These are phyloP conservation scores for Pinus tabuliformis DNA, from an alignment of 75 land plant genomes.

Conservation along the genomic window DNA sequence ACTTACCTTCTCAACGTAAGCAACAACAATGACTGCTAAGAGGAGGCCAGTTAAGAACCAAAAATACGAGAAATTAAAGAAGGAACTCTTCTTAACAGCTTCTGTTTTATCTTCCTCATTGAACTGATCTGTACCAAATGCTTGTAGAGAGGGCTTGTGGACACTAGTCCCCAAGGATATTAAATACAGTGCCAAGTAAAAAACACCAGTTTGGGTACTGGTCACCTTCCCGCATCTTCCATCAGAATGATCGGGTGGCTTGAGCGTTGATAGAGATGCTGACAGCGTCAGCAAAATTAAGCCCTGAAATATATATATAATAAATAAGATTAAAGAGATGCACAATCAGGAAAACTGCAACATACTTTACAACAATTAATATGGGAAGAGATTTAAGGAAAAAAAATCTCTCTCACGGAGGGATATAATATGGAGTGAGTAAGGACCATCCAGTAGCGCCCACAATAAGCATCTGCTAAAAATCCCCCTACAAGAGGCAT, in stretches of 20 bases:
- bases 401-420: constrained; percentile 29
- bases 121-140: no score
- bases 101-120: background rate
- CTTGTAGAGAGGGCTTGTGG: no score
- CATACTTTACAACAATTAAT: background rate
- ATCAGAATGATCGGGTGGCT: constrained; percentile 14
- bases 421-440: constrained; percentile 48
- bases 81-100: constrained; percentile 46
- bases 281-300: background rate
- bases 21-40: constrained; percentile 15
- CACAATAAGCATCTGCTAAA: no score
- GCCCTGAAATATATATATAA: constrained; percentile 19
- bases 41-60: constrained; percentile 16
- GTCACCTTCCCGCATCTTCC: constrained; percentile 12
- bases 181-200: no score
- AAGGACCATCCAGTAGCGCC: no score
- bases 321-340: background rate
- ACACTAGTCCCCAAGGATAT: no score
- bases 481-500: no score
- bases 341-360: background rate
- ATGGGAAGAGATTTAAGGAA: background rate
- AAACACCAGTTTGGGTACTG: background rate
- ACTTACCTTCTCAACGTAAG: no score
- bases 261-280: constrained; percentile 12
- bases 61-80: constrained; percentile 40